Base-by-base conservation (phyloP, 2,329 filamentous ascomycete species). In the Fusarium secorum region DNA sequence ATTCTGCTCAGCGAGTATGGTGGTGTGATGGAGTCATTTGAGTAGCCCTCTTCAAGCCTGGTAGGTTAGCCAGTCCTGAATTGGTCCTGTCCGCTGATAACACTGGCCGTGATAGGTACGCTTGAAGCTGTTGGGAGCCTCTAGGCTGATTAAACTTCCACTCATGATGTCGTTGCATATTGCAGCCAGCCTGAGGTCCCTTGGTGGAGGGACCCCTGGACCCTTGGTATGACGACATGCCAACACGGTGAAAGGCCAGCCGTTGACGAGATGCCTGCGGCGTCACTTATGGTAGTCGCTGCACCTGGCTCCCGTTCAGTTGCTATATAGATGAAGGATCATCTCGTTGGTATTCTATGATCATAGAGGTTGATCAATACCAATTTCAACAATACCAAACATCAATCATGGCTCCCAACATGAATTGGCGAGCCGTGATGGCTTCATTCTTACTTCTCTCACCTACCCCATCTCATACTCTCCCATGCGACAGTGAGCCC, bases 291-390 rank as follows among this genome's bases (percentile, higher is more conserved):
- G 11, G 4, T 20, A 26, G 15, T 11, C 10, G 17, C 4, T 15
- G 18, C 22, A 10, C n/a, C 15, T 11, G 18, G 33, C n/a, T n/a
- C 13, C 17, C 11, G 14, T 33, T 28, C 18, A 64, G 30, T 24
- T 26, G 30, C 35, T 71, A 71, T 71, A 71, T 66, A 72, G 39
- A 14, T 20, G 24, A 28, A 45, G 55, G 49, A 45, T 56, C 24
- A 14, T 45, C 64, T 69, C 53, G 18, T 17, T 13, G 17, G 55
- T 26, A 62, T 39, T 39, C 13, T 24, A 17, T 17, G 35, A 58
- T 53, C 36, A 59, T 28, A 53, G 26, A 59, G 20, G 36, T 46
- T 30, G 38, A 62, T 66, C 48, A 70, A 66, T 69, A 56, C 55
- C 44, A 68, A 65, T 15, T 33, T 35, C 8, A 69, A 64, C 22